Evolutionary conservation across 768 basidiomycete species (phyloP).

Genomic region (Boletales sp.): DNA sequence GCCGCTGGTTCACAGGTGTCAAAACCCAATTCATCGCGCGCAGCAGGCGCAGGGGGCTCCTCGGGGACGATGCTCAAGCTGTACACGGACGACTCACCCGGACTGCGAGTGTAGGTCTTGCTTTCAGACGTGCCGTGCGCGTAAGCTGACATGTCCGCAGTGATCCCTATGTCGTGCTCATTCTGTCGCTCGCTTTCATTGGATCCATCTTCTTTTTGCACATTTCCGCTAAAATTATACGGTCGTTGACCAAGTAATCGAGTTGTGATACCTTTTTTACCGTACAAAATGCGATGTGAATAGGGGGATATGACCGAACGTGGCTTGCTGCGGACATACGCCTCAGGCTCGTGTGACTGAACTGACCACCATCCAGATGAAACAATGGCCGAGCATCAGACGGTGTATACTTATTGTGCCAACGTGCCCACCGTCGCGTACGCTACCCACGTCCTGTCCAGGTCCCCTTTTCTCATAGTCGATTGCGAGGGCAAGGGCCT

Average conservation of each 20-base stretch:
- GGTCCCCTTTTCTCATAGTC: conserved; percentile 28
- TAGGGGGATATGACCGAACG: no score
- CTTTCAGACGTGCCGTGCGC: conserved; percentile 1
- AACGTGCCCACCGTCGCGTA: conserved; percentile 8
- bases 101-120: conserved; percentile 86
- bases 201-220: conserved; percentile 99
- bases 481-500: conserved; percentile 41
- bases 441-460: conserved; percentile 18
- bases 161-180: conserved; percentile 95
- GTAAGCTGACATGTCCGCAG: conserved; percentile 38
- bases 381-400: conserved; percentile 15
- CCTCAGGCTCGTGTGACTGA: no score
- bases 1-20: conserved; percentile 62
- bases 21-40: conserved; percentile 82
- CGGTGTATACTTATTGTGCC: conserved; percentile 21
- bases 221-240: conserved; percentile 92
- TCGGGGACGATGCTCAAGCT: conserved; percentile 98
- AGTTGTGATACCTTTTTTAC: neutral
- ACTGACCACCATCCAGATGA: conserved; percentile 6
- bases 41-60: conserved; percentile 93
- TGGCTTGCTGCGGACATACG: no score
- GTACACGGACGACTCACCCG: conserved; percentile 97
- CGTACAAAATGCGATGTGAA: no score
- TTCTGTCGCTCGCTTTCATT: conserved; percentile 94
- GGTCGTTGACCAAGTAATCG: conserved; percentile 76